Evolutionary conservation across 805 yeast species (phyloP), one percentile per base, ranked within the genome.

Genomic region (Ascoidea asiatica): DNA sequence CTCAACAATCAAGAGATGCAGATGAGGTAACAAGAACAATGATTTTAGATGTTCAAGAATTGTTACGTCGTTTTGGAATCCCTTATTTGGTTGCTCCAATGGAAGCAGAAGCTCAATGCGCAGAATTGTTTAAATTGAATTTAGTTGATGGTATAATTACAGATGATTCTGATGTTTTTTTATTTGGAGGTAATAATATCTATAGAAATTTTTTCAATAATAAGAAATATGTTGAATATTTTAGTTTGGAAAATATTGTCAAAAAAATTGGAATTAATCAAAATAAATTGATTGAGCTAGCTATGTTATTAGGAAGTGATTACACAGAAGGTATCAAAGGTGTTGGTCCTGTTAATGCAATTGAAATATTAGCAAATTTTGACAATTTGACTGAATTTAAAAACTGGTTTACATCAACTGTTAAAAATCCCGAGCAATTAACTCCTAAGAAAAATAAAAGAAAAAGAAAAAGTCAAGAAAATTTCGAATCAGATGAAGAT

Each of bases 21-120:
- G 97, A 92, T 56, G 94, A 84, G 53, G 96, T 90, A 1, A 83
- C 95, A 0, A 73, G 75, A 5, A 74, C 74, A 1, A 92, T 92
- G 97, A 73, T 90, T 20, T 68, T 70, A 37, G 97, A 92, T 56
- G 92, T 95, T 18, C 96, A 92, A 61, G 95, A 88, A 50, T 66
- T 92, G 38, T 65, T 92, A 6, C 73, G 82, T 22, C 63, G 90
- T 44, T 92, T 92, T 67, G 98, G 98, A 1, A 83, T 92, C 4
- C 99, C 99, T 0, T 92, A 77, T 52, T 73, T 92, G 7, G 85
- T 95, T 0, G 97, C 98, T 0, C 99, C 98, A 1, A 87, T 87
- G 89, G 99, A 92, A 62, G 98, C 98, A 1, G 99, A 92, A 63
- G 97, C 98, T 0, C 98, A 92, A 56, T 92, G 99, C 63, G 96